Evolutionary conservation across 2,329 filamentous ascomycete genomes (phyloP).

Genomic region (Purpureocillium takamizusanense): DNA sequence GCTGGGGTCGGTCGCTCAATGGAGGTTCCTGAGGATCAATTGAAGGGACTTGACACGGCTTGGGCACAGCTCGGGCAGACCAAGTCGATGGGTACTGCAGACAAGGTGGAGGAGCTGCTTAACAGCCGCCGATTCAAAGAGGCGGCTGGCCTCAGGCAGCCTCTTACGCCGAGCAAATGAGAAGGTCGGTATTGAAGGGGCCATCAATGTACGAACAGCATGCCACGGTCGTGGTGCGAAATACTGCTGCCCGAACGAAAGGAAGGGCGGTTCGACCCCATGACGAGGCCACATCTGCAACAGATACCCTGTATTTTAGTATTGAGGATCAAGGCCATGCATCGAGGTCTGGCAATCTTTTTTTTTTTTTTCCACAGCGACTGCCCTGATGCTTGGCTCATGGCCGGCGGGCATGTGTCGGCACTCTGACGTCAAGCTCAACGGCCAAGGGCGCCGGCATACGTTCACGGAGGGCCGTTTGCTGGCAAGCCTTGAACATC

Average conservation of each 20-base stretch:
- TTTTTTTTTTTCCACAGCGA: too few relatives aligned
- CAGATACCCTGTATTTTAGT: too few relatives aligned
- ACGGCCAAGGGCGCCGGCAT: too few relatives aligned
- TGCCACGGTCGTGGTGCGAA: neutral
- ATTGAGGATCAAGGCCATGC: too few relatives aligned
- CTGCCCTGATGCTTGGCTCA: too few relatives aligned
- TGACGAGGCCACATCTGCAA: too few relatives aligned
- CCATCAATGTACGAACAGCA: neutral
- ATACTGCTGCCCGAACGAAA: neutral
- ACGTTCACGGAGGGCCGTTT: too few relatives aligned
- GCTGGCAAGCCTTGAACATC: too few relatives aligned
- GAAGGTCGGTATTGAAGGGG: neutral
- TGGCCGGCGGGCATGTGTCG: too few relatives aligned
- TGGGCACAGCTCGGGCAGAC: conserved; percentile 49
- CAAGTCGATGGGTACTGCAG: conserved; percentile 38
- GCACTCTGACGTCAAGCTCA: too few relatives aligned
- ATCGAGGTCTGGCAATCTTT: too few relatives aligned
- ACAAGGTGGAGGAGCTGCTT: conserved; percentile 50
- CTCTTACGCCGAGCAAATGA: conserved; percentile 4
- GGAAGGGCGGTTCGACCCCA: too few relatives aligned
- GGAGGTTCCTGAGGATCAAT: conserved; percentile 13
- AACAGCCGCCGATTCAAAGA: conserved; percentile 39
- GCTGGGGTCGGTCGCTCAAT: conserved; percentile 37
- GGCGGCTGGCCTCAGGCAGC: conserved; percentile 18
- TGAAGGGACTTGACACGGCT: conserved; percentile 33